Evolutionary conservation across 2,329 filamentous ascomycete genomes (phyloP), one percentile per base, ranked within the genome.

Genomic region (Neonectria hederae): DNA sequence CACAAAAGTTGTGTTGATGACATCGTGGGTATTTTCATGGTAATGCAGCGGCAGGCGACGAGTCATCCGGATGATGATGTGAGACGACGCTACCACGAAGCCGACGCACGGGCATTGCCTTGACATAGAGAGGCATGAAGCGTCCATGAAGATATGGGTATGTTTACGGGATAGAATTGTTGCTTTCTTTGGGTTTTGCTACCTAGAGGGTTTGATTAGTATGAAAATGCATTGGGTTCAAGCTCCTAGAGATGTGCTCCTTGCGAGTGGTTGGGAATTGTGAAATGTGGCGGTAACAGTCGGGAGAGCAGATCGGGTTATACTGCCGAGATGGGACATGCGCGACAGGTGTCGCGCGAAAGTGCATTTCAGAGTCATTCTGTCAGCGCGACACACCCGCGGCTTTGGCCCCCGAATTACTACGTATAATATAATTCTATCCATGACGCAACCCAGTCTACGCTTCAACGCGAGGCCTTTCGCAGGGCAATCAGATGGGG

Each of bases 111-210:
- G 69, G 69, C 68, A 74, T 64, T 67, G 70, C 69, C 71, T 73
- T 63, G 71, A 70, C 43, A 58, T 73, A 76, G 72, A 75, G 65
- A 73, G 72, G 70, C 63, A 63, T 62, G 24, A 59, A 69, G 71
- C 68, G 66, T 71, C 59, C 72, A 74, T 66, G 70, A 72, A 72
- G 69, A 76, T 73, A 69, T 70, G 71, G 70, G 67, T 72, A 74
- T 66, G 68, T 73, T 75, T 67, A 74, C 72, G 70, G 71, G 69
- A 78, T 78, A 78, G 76, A 78, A 72, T 76, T 71, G 62, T 72
- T 70, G 74, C 68, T 70, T 72, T 70, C 55, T 68, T 74, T 73
- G 67, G 66, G 69, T 65, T 63, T 51, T 65, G 68, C 65, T 66
- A 19, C 45, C 59, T 59, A 69, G 59, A 72, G 69, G 64, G 65